Base-by-base conservation (phyloP, 1,139 yeast species). In the Magnusiomyces tetraspermus region DNA sequence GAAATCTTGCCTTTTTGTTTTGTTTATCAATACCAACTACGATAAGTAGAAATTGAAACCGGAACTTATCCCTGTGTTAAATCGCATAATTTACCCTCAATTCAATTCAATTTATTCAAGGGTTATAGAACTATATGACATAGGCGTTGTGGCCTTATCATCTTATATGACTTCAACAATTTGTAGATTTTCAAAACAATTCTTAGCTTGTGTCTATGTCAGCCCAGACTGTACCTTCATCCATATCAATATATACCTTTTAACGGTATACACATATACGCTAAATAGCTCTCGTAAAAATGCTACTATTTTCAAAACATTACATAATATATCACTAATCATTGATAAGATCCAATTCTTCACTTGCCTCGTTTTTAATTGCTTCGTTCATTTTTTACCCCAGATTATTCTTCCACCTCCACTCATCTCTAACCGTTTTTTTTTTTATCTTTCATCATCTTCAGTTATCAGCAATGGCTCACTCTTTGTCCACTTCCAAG, bases 81-180 rank as follows among this genome's bases (percentile, higher is more conserved):
- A n/a, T n/a, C 40, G 17, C 40, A 13, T n/a, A 36, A 56, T 54
- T 56, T 57, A 51, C 53, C n/a, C 40, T 40, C 46, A n/a, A 37
- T 26, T n/a, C 2, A 38, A 28, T 41, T 54, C 52, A n/a, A 30
- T 44, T 19, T 23, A 37, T 22, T 11, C 17, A 46, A 30, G n/a
- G n/a, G n/a, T n/a, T n/a, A n/a, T n/a, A n/a, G n/a, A n/a, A n/a
- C n/a, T n/a, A n/a, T n/a, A n/a, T n/a, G n/a, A n/a, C n/a, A n/a
- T n/a, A n/a, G n/a, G n/a, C n/a, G n/a, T n/a, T n/a, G n/a, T n/a
- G n/a, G n/a, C n/a, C n/a, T n/a, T n/a, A n/a, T n/a, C n/a, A n/a
- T n/a, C n/a, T n/a, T n/a, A n/a, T n/a, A n/a, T n/a, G n/a, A n/a
- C n/a, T n/a, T n/a, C n/a, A n/a, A n/a, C n/a, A n/a, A n/a, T n/a